Conservation (phyloP, 1,284 basidiomycete species). For the Marasmius oreades region DNA sequence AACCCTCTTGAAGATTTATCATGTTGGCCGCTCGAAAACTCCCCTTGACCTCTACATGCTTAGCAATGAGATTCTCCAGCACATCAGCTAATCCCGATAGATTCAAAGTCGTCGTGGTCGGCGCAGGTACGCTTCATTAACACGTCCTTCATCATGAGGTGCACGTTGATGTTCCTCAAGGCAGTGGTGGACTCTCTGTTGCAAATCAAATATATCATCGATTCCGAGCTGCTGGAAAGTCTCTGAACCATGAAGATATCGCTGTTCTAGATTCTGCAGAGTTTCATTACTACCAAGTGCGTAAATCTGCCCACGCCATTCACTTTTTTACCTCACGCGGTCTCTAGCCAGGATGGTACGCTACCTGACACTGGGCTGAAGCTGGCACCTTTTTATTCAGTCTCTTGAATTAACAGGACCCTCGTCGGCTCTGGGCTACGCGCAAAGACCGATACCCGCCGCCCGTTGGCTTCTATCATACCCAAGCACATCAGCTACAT, state of each 20-base stretch:
- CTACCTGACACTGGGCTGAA: not conserved
- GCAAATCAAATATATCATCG: constrained; percentile 81
- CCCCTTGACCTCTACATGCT: not conserved
- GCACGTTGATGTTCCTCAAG: constrained; percentile 33
- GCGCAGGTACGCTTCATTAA: constrained; percentile 48
- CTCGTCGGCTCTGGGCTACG: constrained; percentile 88
- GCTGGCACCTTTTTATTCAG: constrained; percentile 3
- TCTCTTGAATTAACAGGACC: constrained; percentile 57
- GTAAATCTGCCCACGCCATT: constrained; percentile 14
- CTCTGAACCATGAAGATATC: constrained; percentile 72
- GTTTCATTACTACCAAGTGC: constrained; percentile 77
- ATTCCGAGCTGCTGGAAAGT: constrained; percentile 67
- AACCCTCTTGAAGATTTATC: not conserved
- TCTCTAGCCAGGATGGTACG: constrained; percentile 74
- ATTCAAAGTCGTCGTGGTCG: constrained; percentile 57
- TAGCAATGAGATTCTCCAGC: constrained; percentile 32
- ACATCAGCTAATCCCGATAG: constrained; percentile 39
- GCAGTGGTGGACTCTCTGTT: constrained; percentile 73
- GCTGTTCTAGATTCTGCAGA: constrained; percentile 79
- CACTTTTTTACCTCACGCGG: constrained; percentile 17
- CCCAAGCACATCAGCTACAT: constrained; percentile 76
- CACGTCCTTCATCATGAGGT: not conserved
- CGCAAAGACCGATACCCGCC: constrained; percentile 62
- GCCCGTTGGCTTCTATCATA: constrained; percentile 67
- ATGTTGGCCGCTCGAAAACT: constrained; percentile 13